Evolutionary conservation across 345 rosid genomes (phyloP), one percentile per base, ranked within the genome.

Genomic region (Aquilaria yunnanensis): DNA sequence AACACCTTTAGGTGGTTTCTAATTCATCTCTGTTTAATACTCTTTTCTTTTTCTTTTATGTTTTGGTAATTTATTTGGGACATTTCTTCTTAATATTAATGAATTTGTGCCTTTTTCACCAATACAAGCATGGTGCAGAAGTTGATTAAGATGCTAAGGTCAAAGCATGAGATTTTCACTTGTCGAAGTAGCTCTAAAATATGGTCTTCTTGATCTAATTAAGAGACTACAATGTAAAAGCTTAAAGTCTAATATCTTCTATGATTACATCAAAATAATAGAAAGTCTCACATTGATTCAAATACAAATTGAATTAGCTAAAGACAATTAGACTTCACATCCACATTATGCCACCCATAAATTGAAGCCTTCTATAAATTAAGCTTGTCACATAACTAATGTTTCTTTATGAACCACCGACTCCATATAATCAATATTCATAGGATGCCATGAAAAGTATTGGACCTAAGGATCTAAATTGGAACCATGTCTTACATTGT

Each of bases 111-210:
- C 61, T 57, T 2, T 23, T 43, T 32, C 11, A 29, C 37, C 87
- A 88, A 92, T 60, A 88, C 96, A 54, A 74, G 96, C 10, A 92
- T 86, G 51, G 81, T 84, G 1, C 96, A 89, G 79, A 89, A 80
- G 80, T 72, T 86, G 85, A 78, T 89, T 5, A 82, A 86, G 74
- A 79, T 81, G 0, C 80, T 89, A 61, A 75, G 63, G 65, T 81
- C 87, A 29, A 81, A 80, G 70, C 79, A 84, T 47, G 87, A 89
- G 67, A 77, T 16, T 86, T 32, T 73, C 68, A 11, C 65, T 74
- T 47, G 78, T 89, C 29, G 66, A 72, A 51, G 69, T 72, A n/a
- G 79, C 87, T 12, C 76, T 89, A 54, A 78, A 77, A 70, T 80
- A 85, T 6, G 85, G 90, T 14, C 74, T 85, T 73, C 83, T 82